Conservation (phyloP, 805 yeast species). For the Nakazawaea ishiwadae region DNA sequence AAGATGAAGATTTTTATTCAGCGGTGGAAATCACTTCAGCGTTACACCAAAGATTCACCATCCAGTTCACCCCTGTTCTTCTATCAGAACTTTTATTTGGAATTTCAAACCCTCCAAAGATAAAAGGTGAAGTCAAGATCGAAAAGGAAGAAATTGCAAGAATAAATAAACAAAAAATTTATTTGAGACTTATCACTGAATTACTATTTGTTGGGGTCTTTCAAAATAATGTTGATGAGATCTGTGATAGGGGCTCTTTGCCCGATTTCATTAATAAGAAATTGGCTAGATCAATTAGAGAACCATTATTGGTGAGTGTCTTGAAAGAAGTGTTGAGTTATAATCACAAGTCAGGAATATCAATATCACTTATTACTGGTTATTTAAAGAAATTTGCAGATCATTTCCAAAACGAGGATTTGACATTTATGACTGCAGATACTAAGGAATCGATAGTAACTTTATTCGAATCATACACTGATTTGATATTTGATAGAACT, state of each 20-base stretch:
- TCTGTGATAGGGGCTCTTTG: constrained; percentile 30
- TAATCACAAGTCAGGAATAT: constrained; percentile 24
- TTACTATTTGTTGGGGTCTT: constrained; percentile 55
- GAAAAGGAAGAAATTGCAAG: constrained; percentile 42
- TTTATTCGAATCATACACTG: constrained; percentile 37
- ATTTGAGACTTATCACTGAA: constrained; percentile 53
- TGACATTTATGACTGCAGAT: constrained; percentile 23
- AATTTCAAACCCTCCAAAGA: constrained; percentile 30
- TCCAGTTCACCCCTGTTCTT: constrained; percentile 45
- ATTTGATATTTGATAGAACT: constrained; percentile 34
- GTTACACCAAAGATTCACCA: constrained; percentile 69
- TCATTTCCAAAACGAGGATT: constrained; percentile 26
- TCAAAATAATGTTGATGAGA: constrained; percentile 33
- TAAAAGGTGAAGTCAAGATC: constrained; percentile 5
- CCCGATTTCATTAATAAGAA: constrained; percentile 40
- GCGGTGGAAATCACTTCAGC: constrained; percentile 65
- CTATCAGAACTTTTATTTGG: constrained; percentile 36
- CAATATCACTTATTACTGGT: constrained; percentile 35
- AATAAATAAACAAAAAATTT: constrained; percentile 36
- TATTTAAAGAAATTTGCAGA: constrained; percentile 45
- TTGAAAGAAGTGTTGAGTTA: constrained; percentile 40
- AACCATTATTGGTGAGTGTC: constrained; percentile 37
- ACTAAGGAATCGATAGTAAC: constrained; percentile 26
- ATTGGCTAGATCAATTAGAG: constrained; percentile 22
- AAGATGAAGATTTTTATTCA: constrained; percentile 54